Conservation (phyloP, 164 flowering plant species). For the Piper longum region DNA sequence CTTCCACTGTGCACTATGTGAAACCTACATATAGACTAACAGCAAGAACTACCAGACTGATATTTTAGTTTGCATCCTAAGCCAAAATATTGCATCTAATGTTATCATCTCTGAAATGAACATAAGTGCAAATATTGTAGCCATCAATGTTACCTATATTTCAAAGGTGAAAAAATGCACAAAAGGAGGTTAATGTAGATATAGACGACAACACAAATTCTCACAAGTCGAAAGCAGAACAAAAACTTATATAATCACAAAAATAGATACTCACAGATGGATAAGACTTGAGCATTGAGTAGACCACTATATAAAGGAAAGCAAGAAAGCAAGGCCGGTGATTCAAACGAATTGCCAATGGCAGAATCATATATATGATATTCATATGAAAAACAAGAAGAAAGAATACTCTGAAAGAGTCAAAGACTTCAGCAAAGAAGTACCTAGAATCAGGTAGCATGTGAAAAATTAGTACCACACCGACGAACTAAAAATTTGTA, state of each 20-base stretch:
- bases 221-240: not conserved
- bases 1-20: too few relatives aligned
- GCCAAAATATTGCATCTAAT: too few relatives aligned
- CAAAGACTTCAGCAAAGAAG: conserved; percentile 97
- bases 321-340: conserved; percentile 93
- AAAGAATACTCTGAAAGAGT: conserved; percentile 78
- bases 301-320: conserved; percentile 65
- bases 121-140: too few relatives aligned
- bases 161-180: too few relatives aligned
- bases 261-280: conserved; percentile 60
- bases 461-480: not conserved
- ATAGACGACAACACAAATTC: not conserved
- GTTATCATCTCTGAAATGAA: too few relatives aligned
- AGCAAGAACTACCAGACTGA: too few relatives aligned
- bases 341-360: conserved; percentile 73
- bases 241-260: not conserved
- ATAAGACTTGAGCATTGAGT: conserved; percentile 88
- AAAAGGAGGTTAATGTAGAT: not conserved
- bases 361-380: conserved; percentile 77
- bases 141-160: too few relatives aligned
- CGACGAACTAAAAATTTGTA: not conserved
- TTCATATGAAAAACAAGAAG: conserved; percentile 78
- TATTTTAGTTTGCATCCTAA: too few relatives aligned
- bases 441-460: conserved; percentile 41
- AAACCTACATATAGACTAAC: too few relatives aligned